Evolutionary conservation across 345 rosid genomes (phyloP).

Genomic region (Firmiana major): DNA sequence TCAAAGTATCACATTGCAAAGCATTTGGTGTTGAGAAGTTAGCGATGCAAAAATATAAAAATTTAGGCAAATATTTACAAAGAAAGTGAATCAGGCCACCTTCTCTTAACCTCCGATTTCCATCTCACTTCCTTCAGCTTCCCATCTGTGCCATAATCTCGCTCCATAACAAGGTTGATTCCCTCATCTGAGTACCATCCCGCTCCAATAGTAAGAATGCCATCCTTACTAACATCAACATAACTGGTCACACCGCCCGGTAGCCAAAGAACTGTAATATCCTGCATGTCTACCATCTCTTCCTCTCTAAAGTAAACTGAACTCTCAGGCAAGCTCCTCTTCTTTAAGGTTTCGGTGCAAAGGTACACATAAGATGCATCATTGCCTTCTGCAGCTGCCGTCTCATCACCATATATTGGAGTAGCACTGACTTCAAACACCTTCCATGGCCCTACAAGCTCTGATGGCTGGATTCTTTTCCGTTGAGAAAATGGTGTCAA

Average conservation of each 20-base stretch:
- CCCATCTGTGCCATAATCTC: conserved; percentile 82
- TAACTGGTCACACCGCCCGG: conserved; percentile 79
- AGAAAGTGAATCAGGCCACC: conserved; percentile 49
- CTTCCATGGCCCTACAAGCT: conserved; percentile 87
- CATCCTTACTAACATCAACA: conserved; percentile 71
- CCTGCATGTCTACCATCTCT: conserved; percentile 76
- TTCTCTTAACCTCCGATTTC: conserved; percentile 78
- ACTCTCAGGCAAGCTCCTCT: conserved; percentile 67
- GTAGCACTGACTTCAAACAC: conserved; percentile 86
- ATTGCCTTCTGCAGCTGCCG: conserved; percentile 23
- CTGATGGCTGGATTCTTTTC: conserved; percentile 62
- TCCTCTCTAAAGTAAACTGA: conserved; percentile 66
- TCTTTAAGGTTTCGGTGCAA: conserved; percentile 78
- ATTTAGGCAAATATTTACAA: conserved; percentile 13
- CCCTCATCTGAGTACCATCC: conserved; percentile 97
- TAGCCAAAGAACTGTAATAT: conserved; percentile 71
- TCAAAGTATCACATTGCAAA: not conserved
- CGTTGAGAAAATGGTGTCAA: conserved; percentile 69
- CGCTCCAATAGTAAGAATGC: conserved; percentile 69
- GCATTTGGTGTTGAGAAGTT: not conserved
- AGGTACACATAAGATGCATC: conserved; percentile 59
- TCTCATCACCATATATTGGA: conserved; percentile 65
- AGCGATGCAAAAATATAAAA: not conserved
- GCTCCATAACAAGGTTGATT: conserved; percentile 86
- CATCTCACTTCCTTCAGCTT: conserved; percentile 73